phyloP scores from a whole-genome alignment of 1,284 basidiomycete species.

The Sphaerobolus stellatus region DNA sequence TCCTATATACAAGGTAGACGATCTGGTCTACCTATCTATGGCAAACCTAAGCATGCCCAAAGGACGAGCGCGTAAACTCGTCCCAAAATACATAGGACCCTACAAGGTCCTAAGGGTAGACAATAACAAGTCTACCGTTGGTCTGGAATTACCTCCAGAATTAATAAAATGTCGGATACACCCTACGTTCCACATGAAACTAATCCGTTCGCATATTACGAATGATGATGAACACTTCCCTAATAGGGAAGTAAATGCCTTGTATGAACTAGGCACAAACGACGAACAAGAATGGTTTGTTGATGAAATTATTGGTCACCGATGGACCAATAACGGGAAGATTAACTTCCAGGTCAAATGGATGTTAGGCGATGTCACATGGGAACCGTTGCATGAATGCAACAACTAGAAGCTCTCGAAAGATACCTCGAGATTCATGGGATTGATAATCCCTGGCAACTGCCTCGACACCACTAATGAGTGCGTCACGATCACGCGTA shows the following conservation, averaged over 20 bases:
- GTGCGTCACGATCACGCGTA: too few species aligned
- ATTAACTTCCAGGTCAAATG: conserved; percentile 37
- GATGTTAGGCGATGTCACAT: conserved; percentile 34
- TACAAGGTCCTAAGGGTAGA: conserved; percentile 29
- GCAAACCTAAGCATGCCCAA: conserved; percentile 35
- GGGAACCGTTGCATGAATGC: conserved; percentile 29
- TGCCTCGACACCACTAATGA: too few species aligned
- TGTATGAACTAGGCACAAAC: conserved; percentile 17
- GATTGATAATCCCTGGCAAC: neutral
- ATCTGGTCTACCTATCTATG: conserved; percentile 36
- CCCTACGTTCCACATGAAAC: conserved; percentile 29
- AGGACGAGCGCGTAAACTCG: conserved; percentile 29
- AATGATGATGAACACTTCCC: conserved; percentile 20
- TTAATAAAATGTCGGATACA: conserved; percentile 27
- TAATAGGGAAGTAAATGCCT: conserved; percentile 18
- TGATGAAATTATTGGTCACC: conserved; percentile 30
- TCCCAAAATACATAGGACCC: conserved; percentile 36
- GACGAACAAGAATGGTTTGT: conserved; percentile 34
- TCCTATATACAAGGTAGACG: conserved; percentile 22
- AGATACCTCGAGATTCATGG: conserved; percentile 24
- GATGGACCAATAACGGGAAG: conserved; percentile 22
- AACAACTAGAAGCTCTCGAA: conserved; percentile 22
- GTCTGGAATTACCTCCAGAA: conserved; percentile 26
- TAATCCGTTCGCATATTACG: conserved; percentile 26
- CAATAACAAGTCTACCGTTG: conserved; percentile 25